Base-by-base conservation (phyloP, 2,329 filamentous ascomycete species). In the Lecanosticta acicola region DNA sequence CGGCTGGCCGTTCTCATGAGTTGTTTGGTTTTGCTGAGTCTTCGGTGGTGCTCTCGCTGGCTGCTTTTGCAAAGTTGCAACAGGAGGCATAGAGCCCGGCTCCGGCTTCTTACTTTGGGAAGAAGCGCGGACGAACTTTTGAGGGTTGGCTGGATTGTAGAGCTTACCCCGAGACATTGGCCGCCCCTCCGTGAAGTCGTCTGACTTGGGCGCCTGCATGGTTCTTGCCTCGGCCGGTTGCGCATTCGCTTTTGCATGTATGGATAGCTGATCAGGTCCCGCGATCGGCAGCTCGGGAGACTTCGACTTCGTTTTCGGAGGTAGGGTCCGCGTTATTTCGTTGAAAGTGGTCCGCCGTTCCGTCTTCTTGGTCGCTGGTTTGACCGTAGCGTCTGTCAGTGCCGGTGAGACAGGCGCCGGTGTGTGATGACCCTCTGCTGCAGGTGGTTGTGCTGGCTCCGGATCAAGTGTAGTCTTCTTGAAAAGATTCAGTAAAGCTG, bases 401-500 rank as follows among this genome's bases (percentile, higher is more conserved):
- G 54, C 47, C 13, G 56, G 58, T 19, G 54, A 58, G 11, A 46
- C 39, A 14, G 46, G 48, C 16, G 44, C 36, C 16, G 45, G 35
- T 38, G 18, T 37, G 11, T 29, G 16, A 26, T 37, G 37, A 13
- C 41, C 14, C 19, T 48, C 34, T 13, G 39, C 32, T 39, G 38
- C 13, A 3, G 38, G 24, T 32, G 50, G 49, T 7, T 40, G 19
- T 11, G 42, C 20, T 17, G 46, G 43, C 13, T 50, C 20, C 32
- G 41, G 13, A 17, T 51, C 32, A 37, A 56, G 54, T 8, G 59
- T 55, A 11, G 61, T 53, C 50, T 64, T 59, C 10, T 63, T 62
- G 56, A 77, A 74, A 2, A 76, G 57, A 46, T 66, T 69, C 18
- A 77, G 58, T 17, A 77, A 56, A 5, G 68, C 64, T 40, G 67